These are phyloP conservation scores for Carex arenaria DNA, from an alignment of 202 grass and related monocot genomes.

Conservation along the genomic window DNA sequence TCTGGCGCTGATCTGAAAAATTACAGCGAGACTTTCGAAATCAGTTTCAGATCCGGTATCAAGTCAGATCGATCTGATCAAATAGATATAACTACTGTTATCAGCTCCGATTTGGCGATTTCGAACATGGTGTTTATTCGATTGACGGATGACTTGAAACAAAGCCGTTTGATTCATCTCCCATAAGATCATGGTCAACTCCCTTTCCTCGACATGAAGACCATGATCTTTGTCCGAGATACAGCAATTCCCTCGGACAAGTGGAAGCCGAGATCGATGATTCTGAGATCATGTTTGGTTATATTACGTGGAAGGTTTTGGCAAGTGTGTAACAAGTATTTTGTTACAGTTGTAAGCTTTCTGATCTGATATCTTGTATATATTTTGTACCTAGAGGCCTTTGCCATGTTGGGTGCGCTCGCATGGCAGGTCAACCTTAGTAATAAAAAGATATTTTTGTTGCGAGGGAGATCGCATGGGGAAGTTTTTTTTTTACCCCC, in stretches of 20 bases:
- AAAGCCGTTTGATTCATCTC: background rate
- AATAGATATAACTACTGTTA: no score
- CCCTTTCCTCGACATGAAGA: no score
- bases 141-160: background rate
- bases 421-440: background rate
- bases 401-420: slow-evolving; percentile 20
- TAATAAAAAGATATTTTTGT: background rate
- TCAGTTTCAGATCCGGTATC: background rate
- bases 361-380: background rate
- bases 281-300: background rate
- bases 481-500: background rate
- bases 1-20: background rate
- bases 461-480: slow-evolving; percentile 10
- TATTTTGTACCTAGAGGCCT: slow-evolving; percentile 6
- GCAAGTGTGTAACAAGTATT: background rate
- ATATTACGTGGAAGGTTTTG: background rate
- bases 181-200: no score
- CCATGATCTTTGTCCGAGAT: no score
- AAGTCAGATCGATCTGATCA: background rate
- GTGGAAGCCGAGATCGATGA: no score
- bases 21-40: background rate
- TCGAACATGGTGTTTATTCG: background rate
- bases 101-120: no score
- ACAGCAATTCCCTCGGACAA: no score
- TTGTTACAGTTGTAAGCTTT: background rate